These are phyloP conservation scores for Beauveria sp. DNA, from an alignment of 2,329 filamentous ascomycete species.

Conservation along the genomic window DNA sequence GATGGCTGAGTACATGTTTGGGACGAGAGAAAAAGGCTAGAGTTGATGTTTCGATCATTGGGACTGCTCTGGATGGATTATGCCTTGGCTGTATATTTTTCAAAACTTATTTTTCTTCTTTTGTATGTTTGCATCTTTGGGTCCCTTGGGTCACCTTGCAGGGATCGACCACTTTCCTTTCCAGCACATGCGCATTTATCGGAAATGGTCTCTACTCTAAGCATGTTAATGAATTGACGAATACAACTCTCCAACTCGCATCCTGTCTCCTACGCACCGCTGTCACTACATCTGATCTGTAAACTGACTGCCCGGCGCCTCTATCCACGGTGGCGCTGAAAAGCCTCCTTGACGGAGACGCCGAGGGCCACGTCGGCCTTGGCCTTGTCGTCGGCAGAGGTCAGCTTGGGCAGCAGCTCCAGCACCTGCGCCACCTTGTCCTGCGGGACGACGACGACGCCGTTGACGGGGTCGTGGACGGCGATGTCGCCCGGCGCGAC, in stretches of 20 bases:
- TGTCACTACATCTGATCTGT: neutral
- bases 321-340: slow-evolving; percentile 45
- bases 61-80: neutral
- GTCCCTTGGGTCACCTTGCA: neutral
- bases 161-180: slow-evolving; percentile 2
- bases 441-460: slow-evolving; percentile 59
- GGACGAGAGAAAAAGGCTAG: neutral
- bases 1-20: neutral
- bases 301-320: neutral
- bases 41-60: slow-evolving; percentile 5
- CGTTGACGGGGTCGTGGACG: slow-evolving; percentile 62
- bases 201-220: slow-evolving; percentile 19
- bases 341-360: slow-evolving; percentile 57
- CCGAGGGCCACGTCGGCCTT: slow-evolving; percentile 57
- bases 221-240: slow-evolving; percentile 33
- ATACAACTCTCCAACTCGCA: neutral
- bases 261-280: neutral
- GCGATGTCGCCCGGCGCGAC: slow-evolving; percentile 55
- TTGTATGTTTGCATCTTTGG: slow-evolving; percentile 5
- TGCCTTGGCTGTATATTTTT: slow-evolving; percentile 1
- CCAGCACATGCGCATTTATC: neutral
- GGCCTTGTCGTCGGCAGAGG: slow-evolving; percentile 49
- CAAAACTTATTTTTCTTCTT: slow-evolving; percentile 6
- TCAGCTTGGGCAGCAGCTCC: slow-evolving; percentile 46
- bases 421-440: slow-evolving; percentile 52